Conservation (phyloP, 202 grass and related monocot genomes). For the Schoenoplectus triqueter region DNA sequence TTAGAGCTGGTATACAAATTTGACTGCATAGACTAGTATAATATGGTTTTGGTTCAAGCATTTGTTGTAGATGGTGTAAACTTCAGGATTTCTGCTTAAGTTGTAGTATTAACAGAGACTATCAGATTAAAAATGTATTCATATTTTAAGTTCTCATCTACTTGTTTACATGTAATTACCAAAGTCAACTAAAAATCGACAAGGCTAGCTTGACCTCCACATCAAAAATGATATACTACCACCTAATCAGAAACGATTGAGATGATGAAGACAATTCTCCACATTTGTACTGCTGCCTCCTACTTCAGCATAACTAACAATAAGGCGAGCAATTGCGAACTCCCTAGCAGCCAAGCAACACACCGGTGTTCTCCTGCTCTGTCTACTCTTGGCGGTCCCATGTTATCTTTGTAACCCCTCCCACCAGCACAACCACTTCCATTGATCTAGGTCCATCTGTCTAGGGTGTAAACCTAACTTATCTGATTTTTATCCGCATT, state of each 20-base stretch:
- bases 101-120: too few relatives aligned
- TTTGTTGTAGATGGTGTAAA: too few relatives aligned
- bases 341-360: background rate
- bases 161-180: too few relatives aligned
- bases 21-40: background rate
- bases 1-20: slow-evolving; percentile 31
- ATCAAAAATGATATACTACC: too few relatives aligned
- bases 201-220: too few relatives aligned
- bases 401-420: background rate
- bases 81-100: too few relatives aligned
- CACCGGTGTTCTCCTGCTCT: background rate
- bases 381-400: background rate
- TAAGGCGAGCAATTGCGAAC: background rate
- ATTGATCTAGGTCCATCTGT: background rate
- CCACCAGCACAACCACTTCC: background rate
- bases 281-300: background rate
- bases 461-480: too few relatives aligned
- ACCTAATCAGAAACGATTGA: background rate
- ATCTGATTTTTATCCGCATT: too few relatives aligned
- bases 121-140: too few relatives aligned
- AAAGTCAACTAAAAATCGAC: too few relatives aligned
- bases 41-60: background rate
- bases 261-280: background rate
- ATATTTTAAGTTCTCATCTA: too few relatives aligned
- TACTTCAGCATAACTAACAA: background rate